These are phyloP conservation scores for Ganoderma lucidum DNA, from an alignment of 1,284 basidiomycete species.

Conservation along the genomic window DNA sequence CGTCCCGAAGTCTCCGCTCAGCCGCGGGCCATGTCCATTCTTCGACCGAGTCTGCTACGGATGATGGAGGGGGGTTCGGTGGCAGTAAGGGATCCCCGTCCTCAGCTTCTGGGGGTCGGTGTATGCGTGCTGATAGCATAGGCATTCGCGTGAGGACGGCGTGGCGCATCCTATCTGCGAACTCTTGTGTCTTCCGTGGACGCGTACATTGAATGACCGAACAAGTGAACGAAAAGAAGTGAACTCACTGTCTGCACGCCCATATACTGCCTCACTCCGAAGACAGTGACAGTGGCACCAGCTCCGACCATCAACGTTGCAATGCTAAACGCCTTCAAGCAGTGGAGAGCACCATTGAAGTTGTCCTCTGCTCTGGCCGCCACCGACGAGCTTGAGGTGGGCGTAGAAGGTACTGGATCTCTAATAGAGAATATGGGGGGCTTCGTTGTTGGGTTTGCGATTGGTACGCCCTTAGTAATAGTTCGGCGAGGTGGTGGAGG, in stretches of 20 bases:
- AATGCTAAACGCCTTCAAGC: constrained; percentile 53
- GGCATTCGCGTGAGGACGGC: constrained; percentile 56
- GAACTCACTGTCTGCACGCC: constrained; percentile 50
- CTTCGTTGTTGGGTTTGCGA: constrained; percentile 21
- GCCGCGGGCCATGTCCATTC: constrained; percentile 61
- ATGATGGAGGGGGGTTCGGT: constrained; percentile 12
- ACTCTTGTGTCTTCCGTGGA: constrained; percentile 57
- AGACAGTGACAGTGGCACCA: constrained; percentile 44
- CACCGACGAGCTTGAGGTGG: constrained; percentile 12
- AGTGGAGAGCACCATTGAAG: constrained; percentile 52
- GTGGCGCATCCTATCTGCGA: constrained; percentile 58
- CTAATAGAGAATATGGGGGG: constrained; percentile 13
- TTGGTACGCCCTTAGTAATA: constrained; percentile 15
- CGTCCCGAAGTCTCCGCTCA: constrained; percentile 56
- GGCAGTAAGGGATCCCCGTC: constrained; percentile 37
- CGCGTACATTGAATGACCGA: not conserved
- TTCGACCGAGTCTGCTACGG: constrained; percentile 11
- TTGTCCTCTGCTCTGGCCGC: constrained; percentile 31
- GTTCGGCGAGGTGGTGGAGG: constrained; percentile 41
- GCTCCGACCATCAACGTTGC: constrained; percentile 51
- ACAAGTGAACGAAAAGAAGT: not conserved
- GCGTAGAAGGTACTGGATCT: constrained; percentile 9
- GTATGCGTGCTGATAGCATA: constrained; percentile 56
- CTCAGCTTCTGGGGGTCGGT: constrained; percentile 49
- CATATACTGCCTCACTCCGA: constrained; percentile 48